Base-by-base conservation (phyloP, 306 rosid genomes). In the Vigna nakashimae region DNA sequence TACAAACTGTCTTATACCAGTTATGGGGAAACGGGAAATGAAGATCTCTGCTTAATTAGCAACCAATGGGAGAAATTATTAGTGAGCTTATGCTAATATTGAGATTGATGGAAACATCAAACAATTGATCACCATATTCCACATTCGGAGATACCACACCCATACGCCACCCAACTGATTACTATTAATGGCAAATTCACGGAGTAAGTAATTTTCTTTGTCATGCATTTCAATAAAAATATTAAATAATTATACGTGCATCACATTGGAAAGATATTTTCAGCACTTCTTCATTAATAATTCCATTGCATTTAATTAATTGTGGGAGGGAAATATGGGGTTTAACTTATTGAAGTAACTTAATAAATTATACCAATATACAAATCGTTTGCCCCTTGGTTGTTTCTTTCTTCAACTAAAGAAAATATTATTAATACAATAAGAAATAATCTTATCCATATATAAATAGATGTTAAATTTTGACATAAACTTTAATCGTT, bases 231-330 rank as follows among this genome's bases (percentile, higher is more conserved):
- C 34, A n/a, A 24, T 26, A 16, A 74, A 40, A 46, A 6, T 52
- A 64, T 51, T 52, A 28, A 71, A 71, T 52, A 53, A 15, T 32
- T 42, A 76, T 13, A 43, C 71, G 6, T 34, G 38, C 38, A 58
- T 80, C 79, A 53, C 69, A 16, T 45, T 73, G 55, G 22, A 81
- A 58, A 74, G 4, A 53, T 74, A 67, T 46, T 52, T 38, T 30
- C 34, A 30, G 26, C 28, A 42, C 20, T 56, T 14, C 7, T 55
- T 12, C 32, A 42, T 22, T 56, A 32, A 69, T 48, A 65, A 52
- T 65, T 76, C 24, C 4, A 3, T 7, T 32, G 18, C 43, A 10
- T 52, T 22, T n/a, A 1, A 67, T 46, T 48, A 60, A 46, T 28
- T 60, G 32, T 30, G 45, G 17, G 38, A 40, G 4, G 43, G 40